Base-by-base conservation (phyloP, 2,329 filamentous ascomycete genomes). In the Blastomyces parvus region DNA sequence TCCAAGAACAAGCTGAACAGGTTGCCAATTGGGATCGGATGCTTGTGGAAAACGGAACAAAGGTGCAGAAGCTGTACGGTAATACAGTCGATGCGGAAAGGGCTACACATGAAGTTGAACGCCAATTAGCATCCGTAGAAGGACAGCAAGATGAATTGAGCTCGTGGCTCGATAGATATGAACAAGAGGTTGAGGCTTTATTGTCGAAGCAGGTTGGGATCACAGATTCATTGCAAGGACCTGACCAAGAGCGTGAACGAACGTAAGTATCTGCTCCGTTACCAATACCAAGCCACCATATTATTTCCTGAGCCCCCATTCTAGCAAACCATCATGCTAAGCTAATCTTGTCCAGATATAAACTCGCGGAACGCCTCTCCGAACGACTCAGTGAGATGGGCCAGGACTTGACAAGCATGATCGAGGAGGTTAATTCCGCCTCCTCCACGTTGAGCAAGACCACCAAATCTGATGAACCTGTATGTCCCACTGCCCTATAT, bases 361-460 rank as follows among this genome's bases (percentile, higher is more conserved):
- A 96, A 82, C 81, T 95, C 61, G 94, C 94, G 1, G 94, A 99
- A 81, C 94, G 91, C 76, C 83, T 97, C 67, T 91, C 91, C 13
- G 90, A 96, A 73, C 86, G 90, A 67, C 81, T 99, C 67, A 92
- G 96, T 64, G 91, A 96, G 70, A 95, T 97, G 86, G 91, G 91
- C 72, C 90, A 91, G 73, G 91, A 96, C 73, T 81, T 99, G 66
- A 87, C 86, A 58, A 93, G 91, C 78, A 97, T 99, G 91, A 96
- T 99, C 70, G 92, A 96, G 73, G 94, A 97, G 77, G 96, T 99
- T 74, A 99, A 99, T 74, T 86, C 88, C 69, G 93, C 95, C 66
- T 94, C 90, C n/a, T 84, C 89, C 62, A 91, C 87, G 30, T 80
- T 99, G 68, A 93, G 86, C 82, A 96, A 95, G 82, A 91, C 89